Conservation (phyloP, 164 flowering plant genomes). For the Stephania yunnanensis region DNA sequence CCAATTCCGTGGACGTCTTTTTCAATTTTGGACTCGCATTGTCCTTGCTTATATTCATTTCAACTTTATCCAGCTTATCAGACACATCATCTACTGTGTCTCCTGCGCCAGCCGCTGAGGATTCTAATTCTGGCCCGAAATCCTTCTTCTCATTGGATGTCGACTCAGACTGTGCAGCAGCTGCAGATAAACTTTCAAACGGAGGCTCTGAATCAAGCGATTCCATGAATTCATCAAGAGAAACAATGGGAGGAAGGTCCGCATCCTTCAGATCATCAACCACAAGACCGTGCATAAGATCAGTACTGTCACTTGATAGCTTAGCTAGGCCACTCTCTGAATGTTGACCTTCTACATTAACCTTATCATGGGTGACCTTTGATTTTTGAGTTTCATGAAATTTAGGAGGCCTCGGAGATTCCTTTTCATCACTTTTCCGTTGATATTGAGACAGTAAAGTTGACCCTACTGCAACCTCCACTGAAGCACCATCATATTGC, state of each 20-base stretch:
- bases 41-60: conserved; percentile 4
- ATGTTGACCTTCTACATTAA: conserved; percentile 23
- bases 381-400: conserved; percentile 13
- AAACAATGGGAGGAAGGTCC: conserved; percentile 92
- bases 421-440: conserved; percentile 24
- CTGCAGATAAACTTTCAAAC: conserved; percentile 53
- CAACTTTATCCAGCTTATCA: conserved; percentile 25
- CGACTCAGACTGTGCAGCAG: conserved; percentile 27
- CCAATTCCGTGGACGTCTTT: conserved; percentile 17
- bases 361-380: conserved; percentile 22
- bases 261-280: conserved; percentile 74
- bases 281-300: conserved; percentile 70
- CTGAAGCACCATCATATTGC: conserved; percentile 48
- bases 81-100: conserved; percentile 18
- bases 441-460: conserved; percentile 27
- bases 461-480: conserved; percentile 59
- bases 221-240: conserved; percentile 94
- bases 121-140: conserved; percentile 24
- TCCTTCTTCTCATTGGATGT: conserved; percentile 29
- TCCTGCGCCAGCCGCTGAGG: conserved; percentile 23
- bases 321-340: conserved; percentile 27
- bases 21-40: conserved; percentile 19
- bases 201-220: conserved; percentile 85
- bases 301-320: conserved; percentile 53
- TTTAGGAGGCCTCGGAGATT: conserved; percentile 21